A percentile compares a stretch with the other conserved stretches of the same genome.
phyloP scores from a whole-genome alignment of 2,329 filamentous ascomycete species.

The Emydomyces testavorans region DNA sequence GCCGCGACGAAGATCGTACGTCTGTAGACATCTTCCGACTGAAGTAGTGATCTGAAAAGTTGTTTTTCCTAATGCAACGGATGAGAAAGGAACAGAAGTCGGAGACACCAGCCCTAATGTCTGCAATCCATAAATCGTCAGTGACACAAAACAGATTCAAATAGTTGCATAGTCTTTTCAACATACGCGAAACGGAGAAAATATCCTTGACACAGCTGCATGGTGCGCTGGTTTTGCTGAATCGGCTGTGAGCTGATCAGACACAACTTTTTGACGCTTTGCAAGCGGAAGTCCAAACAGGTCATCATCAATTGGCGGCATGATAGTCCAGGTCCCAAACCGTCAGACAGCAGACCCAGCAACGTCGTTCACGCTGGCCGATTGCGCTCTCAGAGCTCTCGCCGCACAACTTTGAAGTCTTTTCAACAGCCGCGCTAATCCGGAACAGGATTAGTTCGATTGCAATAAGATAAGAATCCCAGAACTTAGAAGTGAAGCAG shows the following conservation, averaged over 20 bases:
- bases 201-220: slow-evolving; percentile 61
- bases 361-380: not conserved
- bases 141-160: not conserved
- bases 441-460: not conserved
- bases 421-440: not conserved
- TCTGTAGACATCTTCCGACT: slow-evolving; percentile 79
- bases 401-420: not conserved
- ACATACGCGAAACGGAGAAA: slow-evolving; percentile 82
- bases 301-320: slow-evolving; percentile 41
- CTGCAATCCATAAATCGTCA: slow-evolving; percentile 36
- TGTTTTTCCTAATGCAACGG: slow-evolving; percentile 77
- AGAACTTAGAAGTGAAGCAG: not conserved
- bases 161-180: not conserved
- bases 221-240: not conserved
- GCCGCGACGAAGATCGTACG: slow-evolving; percentile 83
- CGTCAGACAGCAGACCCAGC: not conserved
- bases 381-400: not conserved
- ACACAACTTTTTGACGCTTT: slow-evolving; percentile 62
- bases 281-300: slow-evolving; percentile 50
- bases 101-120: slow-evolving; percentile 90
- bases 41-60: slow-evolving; percentile 97
- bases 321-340: slow-evolving; percentile 18
- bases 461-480: slow-evolving; percentile 10
- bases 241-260: slow-evolving; percentile 28
- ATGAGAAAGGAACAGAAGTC: slow-evolving; percentile 79